Evolutionary conservation across 2,329 filamentous ascomycete species (phyloP).

Genomic region (Ploettnerulaceae sp.): DNA sequence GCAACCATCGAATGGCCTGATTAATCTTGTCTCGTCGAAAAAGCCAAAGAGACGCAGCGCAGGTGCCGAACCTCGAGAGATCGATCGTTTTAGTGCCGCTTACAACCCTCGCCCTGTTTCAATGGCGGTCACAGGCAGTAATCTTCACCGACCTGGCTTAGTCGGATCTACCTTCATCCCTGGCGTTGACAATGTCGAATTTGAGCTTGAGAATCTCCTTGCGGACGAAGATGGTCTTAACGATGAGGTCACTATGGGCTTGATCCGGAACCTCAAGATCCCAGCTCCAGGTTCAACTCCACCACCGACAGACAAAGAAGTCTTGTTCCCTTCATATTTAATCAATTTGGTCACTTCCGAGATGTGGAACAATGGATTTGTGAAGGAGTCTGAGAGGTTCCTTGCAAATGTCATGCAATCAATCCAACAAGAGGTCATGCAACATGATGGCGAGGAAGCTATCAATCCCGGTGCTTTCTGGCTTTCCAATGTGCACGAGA

Average conservation of each 20-base stretch:
- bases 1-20: slow-evolving; percentile 67
- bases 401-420: slow-evolving; percentile 99
- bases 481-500: slow-evolving; percentile 98
- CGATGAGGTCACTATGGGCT: slow-evolving; percentile 91
- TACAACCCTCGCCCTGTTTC: slow-evolving; percentile 96
- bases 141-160: slow-evolving; percentile 62
- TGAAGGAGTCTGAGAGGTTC: slow-evolving; percentile 98
- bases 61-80: slow-evolving; percentile 75
- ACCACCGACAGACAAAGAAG: slow-evolving; percentile 94
- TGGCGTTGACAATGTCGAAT: slow-evolving; percentile 83
- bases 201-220: slow-evolving; percentile 88
- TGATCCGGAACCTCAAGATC: slow-evolving; percentile 96
- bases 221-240: slow-evolving; percentile 95
- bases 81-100: slow-evolving; percentile 84
- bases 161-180: slow-evolving; percentile 75
- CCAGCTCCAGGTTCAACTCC: slow-evolving; percentile 81
- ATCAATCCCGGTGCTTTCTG: slow-evolving; percentile 98
- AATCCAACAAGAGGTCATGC: slow-evolving; percentile 99
- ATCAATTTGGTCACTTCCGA: slow-evolving; percentile 99
- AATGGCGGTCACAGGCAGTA: slow-evolving; percentile 74
- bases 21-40: slow-evolving; percentile 95
- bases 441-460: slow-evolving; percentile 93
- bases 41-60: slow-evolving; percentile 94
- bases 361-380: slow-evolving; percentile 99
- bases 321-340: slow-evolving; percentile 95